phyloP scores from a whole-genome alignment of 2,329 filamentous ascomycete genomes.

The Falciphora oryzae region DNA sequence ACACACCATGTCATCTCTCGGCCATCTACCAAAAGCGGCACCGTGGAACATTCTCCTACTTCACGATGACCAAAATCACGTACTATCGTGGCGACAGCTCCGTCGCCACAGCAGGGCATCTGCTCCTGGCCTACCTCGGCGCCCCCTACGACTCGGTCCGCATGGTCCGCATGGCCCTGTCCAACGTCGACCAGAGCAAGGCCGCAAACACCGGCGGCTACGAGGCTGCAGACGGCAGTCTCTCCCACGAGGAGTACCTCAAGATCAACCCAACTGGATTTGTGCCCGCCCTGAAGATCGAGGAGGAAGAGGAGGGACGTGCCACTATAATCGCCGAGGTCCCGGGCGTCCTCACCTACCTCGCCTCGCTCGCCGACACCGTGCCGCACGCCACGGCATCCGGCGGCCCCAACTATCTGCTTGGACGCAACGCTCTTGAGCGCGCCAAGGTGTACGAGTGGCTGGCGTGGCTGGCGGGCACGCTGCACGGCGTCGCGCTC shows the following conservation, averaged over 20 bases:
- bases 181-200: not conserved
- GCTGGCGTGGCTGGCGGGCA: constrained; percentile 27
- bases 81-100: not conserved
- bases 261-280: constrained; percentile 24
- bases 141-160: not conserved
- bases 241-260: constrained; percentile 24
- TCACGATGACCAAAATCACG: not conserved
- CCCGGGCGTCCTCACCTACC: constrained; percentile 27
- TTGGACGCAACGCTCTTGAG: constrained; percentile 18
- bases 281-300: constrained; percentile 26
- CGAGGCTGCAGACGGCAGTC: constrained; percentile 25
- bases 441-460: constrained; percentile 25
- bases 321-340: constrained; percentile 25
- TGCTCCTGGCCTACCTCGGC: not conserved
- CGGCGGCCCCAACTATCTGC: constrained; percentile 14
- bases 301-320: constrained; percentile 9
- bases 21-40: not conserved
- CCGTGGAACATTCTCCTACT: not conserved
- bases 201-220: constrained; percentile 7
- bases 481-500: constrained; percentile 25
- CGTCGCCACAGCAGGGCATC: not conserved
- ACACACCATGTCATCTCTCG: not conserved
- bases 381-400: not conserved
- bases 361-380: constrained; percentile 19
- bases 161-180: not conserved